Evolutionary conservation across 2,329 filamentous ascomycete genomes (phyloP), one percentile per base, ranked within the genome.

Genomic region (Trichoderma koningiopsis): DNA sequence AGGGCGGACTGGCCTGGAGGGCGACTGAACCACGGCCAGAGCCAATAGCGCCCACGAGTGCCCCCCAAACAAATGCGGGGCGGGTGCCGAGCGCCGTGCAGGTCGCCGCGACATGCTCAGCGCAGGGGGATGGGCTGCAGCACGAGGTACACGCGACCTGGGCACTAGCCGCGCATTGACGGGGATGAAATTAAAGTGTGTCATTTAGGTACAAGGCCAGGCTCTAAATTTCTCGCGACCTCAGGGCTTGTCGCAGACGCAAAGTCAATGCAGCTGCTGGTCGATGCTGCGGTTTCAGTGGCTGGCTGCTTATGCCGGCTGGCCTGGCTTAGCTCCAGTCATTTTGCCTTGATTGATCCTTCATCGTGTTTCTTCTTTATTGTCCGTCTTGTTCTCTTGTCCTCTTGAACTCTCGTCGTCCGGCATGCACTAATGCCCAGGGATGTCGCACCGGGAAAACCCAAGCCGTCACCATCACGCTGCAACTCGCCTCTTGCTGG

Each of bases 151-250:
- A 49, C 22, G 22, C 2, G 57, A 70, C 68, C n/a, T 57, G 43
- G 35, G 14, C 22, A 6, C 35, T 61, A 53, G 47, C 56, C 63
- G 57, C 68, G 68, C 68, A 57, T 62, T 40, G 63, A 62, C 22
- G 35, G 43, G 6, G 10, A 7, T 14, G 68, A 70, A 62, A 70
- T 70, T 70, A 70, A 55, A 47, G 62, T 55, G 68, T 70, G 68
- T 70, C 68, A 68, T 43, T 47, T 24, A 33, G 58, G 35, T 62
- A 66, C 53, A 35, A 24, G 29, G 29, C 37, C 63, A 49, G 33
- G 53, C 24, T 53, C 43, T 33, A 59, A 60, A n/a, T 53, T 37
- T 13, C 24, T 22, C 10, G 29, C 31, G 56, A 59, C 49, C 16
- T 16, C 33, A 55, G 61, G 43, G 61, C 61, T n/a, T 55, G 61